A percentile compares a stretch with the other conserved stretches of the same genome.
These are phyloP conservation scores for Triadica sebifera DNA, from an alignment of 345 rosid species.

Conservation along the genomic window DNA sequence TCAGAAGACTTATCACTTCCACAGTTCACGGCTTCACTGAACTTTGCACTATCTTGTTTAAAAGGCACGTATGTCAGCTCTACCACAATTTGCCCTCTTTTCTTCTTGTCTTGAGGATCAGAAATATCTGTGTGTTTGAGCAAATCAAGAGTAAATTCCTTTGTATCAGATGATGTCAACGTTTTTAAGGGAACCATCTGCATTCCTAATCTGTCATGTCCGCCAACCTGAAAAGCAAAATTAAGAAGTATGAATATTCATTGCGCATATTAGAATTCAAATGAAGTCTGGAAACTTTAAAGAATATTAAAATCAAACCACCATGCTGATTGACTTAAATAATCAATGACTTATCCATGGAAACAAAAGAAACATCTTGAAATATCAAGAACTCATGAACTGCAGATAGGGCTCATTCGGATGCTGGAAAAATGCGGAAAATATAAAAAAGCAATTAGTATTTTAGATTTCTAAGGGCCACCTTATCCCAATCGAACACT, in stretches of 20 bases:
- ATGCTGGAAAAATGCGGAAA: background rate
- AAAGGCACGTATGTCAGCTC: constrained; percentile 67
- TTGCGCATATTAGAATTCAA: too few species aligned
- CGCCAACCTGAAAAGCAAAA: constrained; percentile 52
- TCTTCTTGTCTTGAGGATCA: constrained; percentile 49
- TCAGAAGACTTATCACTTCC: constrained; percentile 31
- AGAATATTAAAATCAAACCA: too few species aligned
- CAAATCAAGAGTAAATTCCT: constrained; percentile 55
- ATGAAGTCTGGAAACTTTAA: too few species aligned
- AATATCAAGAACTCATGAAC: background rate
- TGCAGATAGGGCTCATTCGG: background rate
- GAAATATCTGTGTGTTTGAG: constrained; percentile 48
- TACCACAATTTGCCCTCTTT: constrained; percentile 52
- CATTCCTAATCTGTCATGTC: constrained; percentile 71
- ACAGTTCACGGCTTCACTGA: constrained; percentile 22
- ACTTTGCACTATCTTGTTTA: constrained; percentile 49
- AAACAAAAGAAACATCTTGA: background rate
- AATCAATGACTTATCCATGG: background rate
- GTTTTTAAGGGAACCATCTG: constrained; percentile 57
- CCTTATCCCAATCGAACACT: constrained; percentile 90
- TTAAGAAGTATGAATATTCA: background rate
- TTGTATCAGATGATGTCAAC: constrained; percentile 46
- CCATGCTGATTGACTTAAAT: background rate
- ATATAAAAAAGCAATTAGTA: background rate
- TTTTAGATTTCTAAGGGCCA: constrained; percentile 12